These are phyloP conservation scores for Jaltomata sinuosa DNA, from an alignment of 257 asterid species.

Conservation along the genomic window DNA sequence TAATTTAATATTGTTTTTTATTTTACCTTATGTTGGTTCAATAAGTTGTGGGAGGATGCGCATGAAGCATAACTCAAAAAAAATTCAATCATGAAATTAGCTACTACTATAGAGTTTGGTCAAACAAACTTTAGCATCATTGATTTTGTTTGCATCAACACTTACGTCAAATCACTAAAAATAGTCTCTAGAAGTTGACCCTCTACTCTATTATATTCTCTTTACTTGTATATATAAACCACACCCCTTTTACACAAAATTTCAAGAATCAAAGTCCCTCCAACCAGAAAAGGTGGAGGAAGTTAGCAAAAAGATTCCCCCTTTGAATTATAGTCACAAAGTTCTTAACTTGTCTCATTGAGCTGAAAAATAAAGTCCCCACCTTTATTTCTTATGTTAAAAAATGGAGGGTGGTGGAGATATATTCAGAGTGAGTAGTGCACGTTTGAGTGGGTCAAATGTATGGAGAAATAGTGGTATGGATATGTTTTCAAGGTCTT, in stretches of 20 bases:
- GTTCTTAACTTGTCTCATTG: background rate
- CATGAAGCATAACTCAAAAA: background rate
- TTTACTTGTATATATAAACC: background rate
- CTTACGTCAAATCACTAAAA: constrained; percentile 23
- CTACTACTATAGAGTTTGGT: background rate
- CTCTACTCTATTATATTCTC: background rate
- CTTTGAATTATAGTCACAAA: background rate
- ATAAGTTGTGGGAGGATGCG: background rate
- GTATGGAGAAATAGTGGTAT: constrained; percentile 68
- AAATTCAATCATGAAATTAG: background rate
- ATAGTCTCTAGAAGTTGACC: constrained; percentile 5
- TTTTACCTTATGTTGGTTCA: background rate
- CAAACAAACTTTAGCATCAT: background rate
- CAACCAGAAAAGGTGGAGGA: background rate
- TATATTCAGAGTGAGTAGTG: constrained; percentile 38
- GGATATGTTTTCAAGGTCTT: constrained; percentile 58
- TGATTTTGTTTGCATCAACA: constrained; percentile 23
- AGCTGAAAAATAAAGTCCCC: background rate
- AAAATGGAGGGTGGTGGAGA: constrained; percentile 51
- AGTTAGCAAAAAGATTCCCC: background rate
- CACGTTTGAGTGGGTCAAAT: constrained; percentile 52
- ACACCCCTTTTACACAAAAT: background rate
- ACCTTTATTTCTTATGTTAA: background rate
- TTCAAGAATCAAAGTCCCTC: constrained; percentile 21
- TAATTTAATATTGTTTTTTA: background rate